Conservation (phyloP, 176 grass and related monocot species). For the Oryza nivara region DNA sequence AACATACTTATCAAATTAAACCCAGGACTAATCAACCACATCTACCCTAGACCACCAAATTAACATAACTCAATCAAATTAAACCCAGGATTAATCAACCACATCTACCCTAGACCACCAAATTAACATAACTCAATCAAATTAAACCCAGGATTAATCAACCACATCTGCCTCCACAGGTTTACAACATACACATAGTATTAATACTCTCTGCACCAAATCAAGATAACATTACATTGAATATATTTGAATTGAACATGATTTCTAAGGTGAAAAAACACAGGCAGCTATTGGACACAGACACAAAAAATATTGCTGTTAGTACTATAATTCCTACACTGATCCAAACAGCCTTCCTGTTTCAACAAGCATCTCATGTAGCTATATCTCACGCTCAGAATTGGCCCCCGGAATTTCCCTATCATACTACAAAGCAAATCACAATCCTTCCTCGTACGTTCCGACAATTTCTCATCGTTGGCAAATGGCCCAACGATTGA, state of each 20-base stretch:
- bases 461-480: background rate
- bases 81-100: background rate
- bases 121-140: no score
- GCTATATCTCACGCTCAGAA: slow-evolving; percentile 1
- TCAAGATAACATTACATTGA: background rate
- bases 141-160: no score
- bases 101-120: no score
- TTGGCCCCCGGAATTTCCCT: background rate
- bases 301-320: background rate
- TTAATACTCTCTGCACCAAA: background rate
- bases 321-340: background rate
- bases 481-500: background rate
- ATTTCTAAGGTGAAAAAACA: background rate
- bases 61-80: background rate
- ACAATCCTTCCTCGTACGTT: background rate
- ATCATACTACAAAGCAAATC: background rate
- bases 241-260: background rate
- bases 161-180: no score
- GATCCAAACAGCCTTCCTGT: slow-evolving; percentile 1
- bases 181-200: background rate
- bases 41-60: background rate
- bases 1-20: background rate
- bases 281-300: background rate
- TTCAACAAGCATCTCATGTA: background rate
- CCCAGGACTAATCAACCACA: background rate